Base-by-base conservation (phyloP, 148 eudicot species). In the Cornus florida region DNA sequence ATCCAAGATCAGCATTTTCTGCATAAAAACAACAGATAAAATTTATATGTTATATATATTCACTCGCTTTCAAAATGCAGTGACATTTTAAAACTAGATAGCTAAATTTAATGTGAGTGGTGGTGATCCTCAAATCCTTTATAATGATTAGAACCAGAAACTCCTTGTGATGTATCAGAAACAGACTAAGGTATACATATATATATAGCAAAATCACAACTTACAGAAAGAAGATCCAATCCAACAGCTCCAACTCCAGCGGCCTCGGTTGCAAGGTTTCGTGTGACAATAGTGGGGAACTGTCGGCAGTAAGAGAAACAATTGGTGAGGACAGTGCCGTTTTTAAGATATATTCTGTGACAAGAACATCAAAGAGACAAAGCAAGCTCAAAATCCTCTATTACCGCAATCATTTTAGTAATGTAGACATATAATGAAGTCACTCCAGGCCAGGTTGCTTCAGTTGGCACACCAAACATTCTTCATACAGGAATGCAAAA, bases 1-100 rank as follows among this genome's bases (percentile, higher is more conserved):
- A 32, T 68, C 32, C 41, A 68, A 31, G 71, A 48, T 19, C 3
- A 69, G 72, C 72, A 69, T 69, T 69, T 69, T 69, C 72, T 69
- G 72, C 46, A 67, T 11, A 11, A 32, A 66, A 31, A 14, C 10
- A 67, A 39, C 70, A 28, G 19, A 53, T 53, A 53, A 53, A 53
- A 1, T 28, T 53, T 53, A 4, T 11, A 48, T 48, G 0, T 48
- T 53, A 14, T 14, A 53, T 28, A 1, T 53, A 53, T 53, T 12
- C 17, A 11, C 2, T 53, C 59, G 12, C 59, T 48, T 7, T 48
- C 53, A 48, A 16, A 12, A 53, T 16, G 53, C 53, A 48, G 11
- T 53, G 59, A 53, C 59, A 53, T 53, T 53, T 53, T 3, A 28
- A 53, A 53, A 53, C 0, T 11, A 12, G 59, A 28, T 11, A 53